A percentile compares a stretch with the other conserved stretches of the same genome.
Conservation (phyloP, 306 rosid genomes). For the apple (Malus domestica) region ASM211411v1 NC_041794.1:31537001-31537500, state of each 20-base stretch:
- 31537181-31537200: not conserved
- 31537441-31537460: conserved; percentile 89
- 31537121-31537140: conserved; percentile 89
- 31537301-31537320: conserved; percentile 67
- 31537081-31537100: conserved; percentile 47
- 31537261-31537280: conserved; percentile 90
- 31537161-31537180: conserved; percentile 5
- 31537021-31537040: not conserved
- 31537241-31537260: conserved; percentile 53
- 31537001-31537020: conserved; percentile 51
- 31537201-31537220: not conserved
- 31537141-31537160: conserved; percentile 78
- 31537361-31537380: not conserved
- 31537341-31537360: not conserved
- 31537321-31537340: conserved; percentile 78
- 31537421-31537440: conserved; percentile 71
- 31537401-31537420: conserved; percentile 6
- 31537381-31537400: not conserved
- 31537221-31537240: not conserved
- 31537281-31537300: conserved; percentile 75
- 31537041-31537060: not conserved
- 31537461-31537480: conserved; percentile 69
- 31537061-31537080: not conserved
- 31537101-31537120: conserved; percentile 72
- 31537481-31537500: conserved; percentile 85